Percentiles rank a stretch among this genome's conserved stretches.
These are phyloP conservation scores for Mucor lusitanicus DNA, from an alignment of 371 early-diverging fungal genomes.

Conservation along the genomic window DNA sequence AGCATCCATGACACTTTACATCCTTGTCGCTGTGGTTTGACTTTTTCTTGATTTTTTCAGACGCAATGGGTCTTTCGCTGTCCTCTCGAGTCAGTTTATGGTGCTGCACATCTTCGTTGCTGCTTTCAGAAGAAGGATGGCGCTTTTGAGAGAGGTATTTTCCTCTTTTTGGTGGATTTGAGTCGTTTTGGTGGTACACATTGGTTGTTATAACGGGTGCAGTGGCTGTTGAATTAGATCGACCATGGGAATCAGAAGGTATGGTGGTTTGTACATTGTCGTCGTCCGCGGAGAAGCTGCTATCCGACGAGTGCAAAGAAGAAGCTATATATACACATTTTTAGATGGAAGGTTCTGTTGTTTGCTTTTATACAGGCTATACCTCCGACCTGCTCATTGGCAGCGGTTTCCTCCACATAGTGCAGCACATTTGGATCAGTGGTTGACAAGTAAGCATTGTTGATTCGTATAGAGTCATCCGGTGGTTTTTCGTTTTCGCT, in stretches of 20 bases:
- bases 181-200: neutral
- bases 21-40: slow-evolving; percentile 39
- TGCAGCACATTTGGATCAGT: slow-evolving; percentile 1
- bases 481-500: slow-evolving; percentile 37
- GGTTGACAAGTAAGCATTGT: neutral
- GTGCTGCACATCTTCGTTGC: slow-evolving; percentile 39
- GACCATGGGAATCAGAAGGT: slow-evolving; percentile 22
- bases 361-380: neutral
- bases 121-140: slow-evolving; percentile 20
- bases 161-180: slow-evolving; percentile 10
- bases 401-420: slow-evolving; percentile 3
- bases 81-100: slow-evolving; percentile 52
- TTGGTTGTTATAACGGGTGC: slow-evolving; percentile 43
- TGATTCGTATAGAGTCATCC: slow-evolving; percentile 24
- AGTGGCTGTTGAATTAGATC: slow-evolving; percentile 34
- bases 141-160: slow-evolving; percentile 2
- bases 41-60: slow-evolving; percentile 55
- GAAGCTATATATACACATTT: slow-evolving; percentile 14
- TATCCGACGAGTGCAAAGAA: slow-evolving; percentile 43
- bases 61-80: slow-evolving; percentile 53
- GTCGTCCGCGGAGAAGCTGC: slow-evolving; percentile 39
- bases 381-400: slow-evolving; percentile 14
- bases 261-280: slow-evolving; percentile 24
- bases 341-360: no score
- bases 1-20: slow-evolving; percentile 9